Base-by-base conservation (phyloP, 148 eudicot species). In the Silene conica region DNA sequence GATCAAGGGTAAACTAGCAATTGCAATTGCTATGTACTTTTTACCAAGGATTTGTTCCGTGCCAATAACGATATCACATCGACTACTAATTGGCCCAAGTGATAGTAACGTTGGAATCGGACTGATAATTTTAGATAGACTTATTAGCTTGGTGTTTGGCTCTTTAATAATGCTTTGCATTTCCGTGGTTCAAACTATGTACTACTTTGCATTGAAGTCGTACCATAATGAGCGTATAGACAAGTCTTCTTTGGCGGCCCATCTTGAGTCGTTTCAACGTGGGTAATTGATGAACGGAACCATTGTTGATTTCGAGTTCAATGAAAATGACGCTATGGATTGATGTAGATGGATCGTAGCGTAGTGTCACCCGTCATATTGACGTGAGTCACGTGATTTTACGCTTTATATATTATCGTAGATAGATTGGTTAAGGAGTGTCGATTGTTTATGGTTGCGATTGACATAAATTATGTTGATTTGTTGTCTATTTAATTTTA, bases 141-240 rank as follows among this genome's bases (percentile, higher is more conserved):
- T 73, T 38, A 12, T 80, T 0, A 76, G 80, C n/a, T 63, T 80
- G n/a, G 61, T 77, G 19, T 38, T 80, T 45, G 18, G 73, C 23
- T 62, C 70, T 15, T 28, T 71, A 16, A 2, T 79, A 34, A 50
- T 72, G 56, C 67, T 90, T 6, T 66, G 75, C 12, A 69, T 50
- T 6, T 69, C 85, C 12, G 87, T 86, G 1, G 81, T 79, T 50
- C 85, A 85, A 20, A 88, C 87, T 15, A 63, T 88, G 1, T 68
- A 85, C 13, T 90, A 88, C 67, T 81, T 90, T n/a, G 85, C 78
- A 45, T 90, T 90, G 75, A 90, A 90, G 77, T 85, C 90, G 0
- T 81, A 83, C 66, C 92, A 90, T 62, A 80, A 79, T 57, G 89
- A 86, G 70, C 79, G 26, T 21, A 81, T 88, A 38, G 84, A 86